Evolutionary conservation across 1,284 basidiomycete species (phyloP), one percentile per base, ranked within the genome.

Genomic region (Jaminaea rosea): DNA sequence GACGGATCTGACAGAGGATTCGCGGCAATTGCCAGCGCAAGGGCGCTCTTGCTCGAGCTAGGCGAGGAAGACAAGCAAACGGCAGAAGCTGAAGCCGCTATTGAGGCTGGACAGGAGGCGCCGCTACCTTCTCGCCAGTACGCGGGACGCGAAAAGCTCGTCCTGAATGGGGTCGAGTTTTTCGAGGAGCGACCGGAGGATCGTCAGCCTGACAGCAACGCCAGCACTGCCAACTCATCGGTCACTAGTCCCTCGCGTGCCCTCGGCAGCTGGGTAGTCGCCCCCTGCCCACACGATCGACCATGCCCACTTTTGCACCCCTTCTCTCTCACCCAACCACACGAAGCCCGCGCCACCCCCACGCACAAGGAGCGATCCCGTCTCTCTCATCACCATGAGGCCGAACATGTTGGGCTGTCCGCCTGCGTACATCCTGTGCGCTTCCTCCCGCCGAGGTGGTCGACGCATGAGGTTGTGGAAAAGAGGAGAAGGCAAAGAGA

Each of bases 201-300:
- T 47, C 49, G 54, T 65, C 59, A 41, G 59, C 68, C 10, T 68
- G 73, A 44, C 27, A 19, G 17, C 3, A 19, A 19, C 5, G 28
- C 9, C 28, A 32, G 36, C 7, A 3, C 32, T 27, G 27, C n/a
- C 15, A 24, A 32, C 62, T 50, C 27, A 42, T 44, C 19, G 21
- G 8, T 26, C 21, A 41, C 27, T 26, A 9, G 31, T 39, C 29
- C 8, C 26, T 26, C 27, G 48, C 32, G 32, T 46, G 19, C 41
- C 46, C 17, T 53, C 48, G 26, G 50, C 42, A 10, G 53, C 51
- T 26, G 15, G 29, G 41, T 26, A 3, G 52, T 37, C 1, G 60
- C 55, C 3, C 75, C 91, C 81, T 99, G 94, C 70, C 88, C 94
- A 21, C 93, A 98, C 71, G 92, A 98, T 70, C 79, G 79, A 13